Conservation (phyloP, 108 stramenopile genomes). For the Mayamaea pseudoterrestris region DNA sequence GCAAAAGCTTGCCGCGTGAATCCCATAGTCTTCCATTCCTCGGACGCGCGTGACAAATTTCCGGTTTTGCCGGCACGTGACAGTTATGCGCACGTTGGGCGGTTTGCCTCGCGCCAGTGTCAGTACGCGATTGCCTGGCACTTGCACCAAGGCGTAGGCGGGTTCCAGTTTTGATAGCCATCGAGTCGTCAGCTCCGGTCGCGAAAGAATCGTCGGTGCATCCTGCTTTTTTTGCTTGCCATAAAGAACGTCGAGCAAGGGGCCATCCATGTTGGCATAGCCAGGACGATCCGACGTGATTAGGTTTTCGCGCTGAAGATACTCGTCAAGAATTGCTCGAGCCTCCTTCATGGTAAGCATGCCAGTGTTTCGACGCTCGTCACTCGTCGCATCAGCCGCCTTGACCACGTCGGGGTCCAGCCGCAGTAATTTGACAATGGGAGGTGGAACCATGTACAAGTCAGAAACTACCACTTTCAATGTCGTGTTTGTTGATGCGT, state of each 20-base stretch:
- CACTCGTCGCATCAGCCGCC: slow-evolving; percentile 60
- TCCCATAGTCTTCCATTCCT: slow-evolving; percentile 64
- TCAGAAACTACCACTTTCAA: slow-evolving; percentile 46
- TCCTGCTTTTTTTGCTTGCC: slow-evolving; percentile 37
- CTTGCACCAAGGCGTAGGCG: slow-evolving; percentile 60
- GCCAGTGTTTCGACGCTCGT: slow-evolving; percentile 63
- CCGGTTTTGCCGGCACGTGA: slow-evolving; percentile 38
- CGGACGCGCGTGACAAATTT: slow-evolving; percentile 66
- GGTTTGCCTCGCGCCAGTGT: slow-evolving; percentile 42
- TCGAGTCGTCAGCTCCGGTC: slow-evolving; percentile 45
- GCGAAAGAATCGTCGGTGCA: slow-evolving; percentile 19
- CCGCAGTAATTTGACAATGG: slow-evolving; percentile 31
- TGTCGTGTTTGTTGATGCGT: slow-evolving; percentile 4
- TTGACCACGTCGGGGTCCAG: slow-evolving; percentile 49
- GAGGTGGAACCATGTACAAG: slow-evolving; percentile 46
- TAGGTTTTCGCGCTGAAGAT: slow-evolving; percentile 43
- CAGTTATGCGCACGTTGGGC: slow-evolving; percentile 50
- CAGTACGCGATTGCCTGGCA: slow-evolving; percentile 60
- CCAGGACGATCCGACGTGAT: slow-evolving; percentile 15
- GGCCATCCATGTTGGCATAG: slow-evolving; percentile 40
- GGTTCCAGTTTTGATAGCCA: slow-evolving; percentile 41
- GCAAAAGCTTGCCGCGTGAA: slow-evolving; percentile 35
- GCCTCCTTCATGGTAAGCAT: slow-evolving; percentile 64
- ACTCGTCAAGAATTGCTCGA: slow-evolving; percentile 44
- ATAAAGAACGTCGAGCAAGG: slow-evolving; percentile 61